A percentile compares a stretch with the other conserved stretches of the same genome.
Conservation (phyloP, 169 alveolate species). For the Pseudocohnilembus persalinus region DNA sequence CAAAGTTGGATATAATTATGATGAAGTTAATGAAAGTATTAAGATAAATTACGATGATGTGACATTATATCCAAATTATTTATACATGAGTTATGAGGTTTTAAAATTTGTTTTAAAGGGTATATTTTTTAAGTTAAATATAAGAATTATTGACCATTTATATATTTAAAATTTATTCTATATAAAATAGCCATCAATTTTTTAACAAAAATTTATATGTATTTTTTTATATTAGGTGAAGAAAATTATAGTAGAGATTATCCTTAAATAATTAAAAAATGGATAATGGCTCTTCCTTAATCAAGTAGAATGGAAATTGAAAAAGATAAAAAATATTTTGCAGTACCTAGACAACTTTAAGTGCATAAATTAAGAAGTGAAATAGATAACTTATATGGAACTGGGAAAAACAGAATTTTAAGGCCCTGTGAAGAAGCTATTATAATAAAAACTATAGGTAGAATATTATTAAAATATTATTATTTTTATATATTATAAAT, state of each 20-base stretch:
- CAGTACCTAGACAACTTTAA: constrained; percentile 29
- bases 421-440: constrained; percentile 47
- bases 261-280: constrained; percentile 24
- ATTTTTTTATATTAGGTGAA: not conserved
- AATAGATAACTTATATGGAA: constrained; percentile 24
- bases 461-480: not conserved
- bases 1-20: too few species aligned
- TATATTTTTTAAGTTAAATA: too few species aligned
- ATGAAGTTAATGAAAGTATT: not conserved
- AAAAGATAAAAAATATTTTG: constrained; percentile 29
- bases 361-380: constrained; percentile 16
- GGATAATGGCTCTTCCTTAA: constrained; percentile 33
- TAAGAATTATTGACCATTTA: too few species aligned
- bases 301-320: constrained; percentile 31
- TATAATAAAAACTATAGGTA: constrained; percentile 27
- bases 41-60: not conserved
- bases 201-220: too few species aligned
- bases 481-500: not conserved
- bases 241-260: constrained; percentile 17
- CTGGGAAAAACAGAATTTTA: constrained; percentile 31
- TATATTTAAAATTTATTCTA: too few species aligned
- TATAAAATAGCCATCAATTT: too few species aligned
- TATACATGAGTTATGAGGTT: not conserved
- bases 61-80: not conserved
- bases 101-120: constrained; percentile 22